Conservation (phyloP, 768 basidiomycete species). For the Suillus paluster region DNA sequence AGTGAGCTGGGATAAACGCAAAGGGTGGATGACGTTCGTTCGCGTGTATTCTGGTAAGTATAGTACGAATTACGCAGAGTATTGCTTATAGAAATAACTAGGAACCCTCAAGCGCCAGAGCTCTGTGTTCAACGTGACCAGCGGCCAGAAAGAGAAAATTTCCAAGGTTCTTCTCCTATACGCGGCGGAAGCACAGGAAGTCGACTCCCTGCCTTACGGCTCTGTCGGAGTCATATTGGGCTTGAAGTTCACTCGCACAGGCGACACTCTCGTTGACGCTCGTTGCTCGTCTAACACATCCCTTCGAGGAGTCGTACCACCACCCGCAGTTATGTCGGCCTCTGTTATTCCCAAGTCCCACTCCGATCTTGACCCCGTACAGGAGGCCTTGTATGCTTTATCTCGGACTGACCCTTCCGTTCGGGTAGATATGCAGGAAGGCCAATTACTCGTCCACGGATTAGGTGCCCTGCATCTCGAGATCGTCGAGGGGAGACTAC, state of each 20-base stretch:
- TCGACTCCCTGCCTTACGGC: constrained; percentile 79
- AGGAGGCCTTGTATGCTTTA: constrained; percentile 72
- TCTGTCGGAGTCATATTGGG: constrained; percentile 86
- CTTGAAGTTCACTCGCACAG: constrained; percentile 82
- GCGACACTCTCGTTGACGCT: constrained; percentile 76
- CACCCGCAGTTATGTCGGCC: constrained; percentile 84
- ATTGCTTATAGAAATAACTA: constrained; percentile 1
- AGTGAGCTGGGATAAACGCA: constrained; percentile 80
- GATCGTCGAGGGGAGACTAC: constrained; percentile 81
- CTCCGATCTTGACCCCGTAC: constrained; percentile 76
- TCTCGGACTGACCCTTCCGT: constrained; percentile 91
- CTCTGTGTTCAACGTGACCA: constrained; percentile 63
- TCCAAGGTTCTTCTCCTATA: constrained; percentile 81
- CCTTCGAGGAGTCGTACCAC: constrained; percentile 70
- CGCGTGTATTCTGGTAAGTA: constrained; percentile 81
- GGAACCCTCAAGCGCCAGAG: constrained; percentile 72
- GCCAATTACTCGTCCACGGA: constrained; percentile 82
- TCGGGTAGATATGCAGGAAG: constrained; percentile 78
- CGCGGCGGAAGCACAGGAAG: constrained; percentile 75
- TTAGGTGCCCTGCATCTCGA: constrained; percentile 89
- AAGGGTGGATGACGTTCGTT: constrained; percentile 94
- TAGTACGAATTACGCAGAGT: not conserved
- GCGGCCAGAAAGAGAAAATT: constrained; percentile 71
- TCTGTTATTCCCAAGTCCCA: constrained; percentile 83
- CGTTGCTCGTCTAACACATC: constrained; percentile 40